Evolutionary conservation across 2,329 filamentous ascomycete species (phyloP), one percentile per base, ranked within the genome.

Genomic region (Aureobasidium sp.): DNA sequence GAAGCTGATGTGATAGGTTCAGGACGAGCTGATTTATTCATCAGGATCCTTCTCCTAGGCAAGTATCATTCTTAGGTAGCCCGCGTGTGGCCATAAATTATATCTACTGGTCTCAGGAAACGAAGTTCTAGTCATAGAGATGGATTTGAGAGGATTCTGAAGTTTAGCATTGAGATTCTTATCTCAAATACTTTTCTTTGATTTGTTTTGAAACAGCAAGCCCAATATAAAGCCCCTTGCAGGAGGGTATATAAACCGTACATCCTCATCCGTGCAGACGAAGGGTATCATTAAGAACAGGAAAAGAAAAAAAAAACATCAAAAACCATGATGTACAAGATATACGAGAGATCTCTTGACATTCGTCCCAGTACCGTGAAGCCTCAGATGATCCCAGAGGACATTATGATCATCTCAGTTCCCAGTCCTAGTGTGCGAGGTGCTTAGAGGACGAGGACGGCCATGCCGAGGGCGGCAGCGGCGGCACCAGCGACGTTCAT

Each of bases 401-500:
- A 49, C 42, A 44, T 55, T 22, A 44, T 36, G 44, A 47, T 47
- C 47, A 59, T 37, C 20, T 41, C 15, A 55, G 31, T 25, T 25
- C 20, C 52, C 42, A 51, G 14, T 29, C 9, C 25, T 25, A 31
- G 15, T 8, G 27, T 48, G 25, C 8, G 17, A 63, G 15, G 22
- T 61, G 57, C 63, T 65, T 64, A 65, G 51, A 65, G 62, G 51
- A 64, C 44, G 69, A 78, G 79, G 66, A 75, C 78, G 66, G 45
- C 45, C 45, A 80, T 74, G 74, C 78, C 81, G 69, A 81, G 75
- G 67, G 84, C 72, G 70, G 78, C 80, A 67, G 83, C 77, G 65
- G 84, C 74, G 68, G 78, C 79, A 63, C 78, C 80, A 70, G 79
- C 75, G 74, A 80, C 78, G 70, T 75, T 74, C 17, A 75, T 74